These are phyloP conservation scores for Cornus suecica DNA, from an alignment of 148 eudicot genomes.

Conservation along the genomic window DNA sequence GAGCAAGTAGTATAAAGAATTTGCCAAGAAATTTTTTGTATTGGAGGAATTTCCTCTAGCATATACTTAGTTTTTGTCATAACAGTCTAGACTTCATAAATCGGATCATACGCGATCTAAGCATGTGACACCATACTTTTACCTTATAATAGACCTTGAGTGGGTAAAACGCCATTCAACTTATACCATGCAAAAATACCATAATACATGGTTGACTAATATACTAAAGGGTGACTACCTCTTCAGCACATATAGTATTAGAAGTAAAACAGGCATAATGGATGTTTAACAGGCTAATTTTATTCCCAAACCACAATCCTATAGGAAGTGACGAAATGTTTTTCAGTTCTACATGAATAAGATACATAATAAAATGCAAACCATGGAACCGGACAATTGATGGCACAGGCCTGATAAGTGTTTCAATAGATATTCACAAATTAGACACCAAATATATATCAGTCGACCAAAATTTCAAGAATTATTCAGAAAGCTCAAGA, in stretches of 20 bases:
- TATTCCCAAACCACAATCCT: background rate
- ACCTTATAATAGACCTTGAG: too few species aligned
- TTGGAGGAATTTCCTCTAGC: background rate
- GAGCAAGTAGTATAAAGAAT: background rate
- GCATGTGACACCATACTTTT: background rate
- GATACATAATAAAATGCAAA: background rate
- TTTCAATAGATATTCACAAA: background rate
- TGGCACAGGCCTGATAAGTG: background rate
- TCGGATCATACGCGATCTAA: background rate
- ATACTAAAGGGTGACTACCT: too few species aligned
- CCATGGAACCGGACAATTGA: background rate
- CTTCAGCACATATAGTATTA: background rate
- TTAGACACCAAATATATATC: background rate
- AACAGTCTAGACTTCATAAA: background rate
- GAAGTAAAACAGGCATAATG: background rate
- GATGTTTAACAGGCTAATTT: background rate
- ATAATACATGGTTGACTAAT: background rate
- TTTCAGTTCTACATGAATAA: too few species aligned
- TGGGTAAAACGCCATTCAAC: too few species aligned
- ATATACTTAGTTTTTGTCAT: background rate
- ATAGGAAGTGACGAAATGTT: background rate
- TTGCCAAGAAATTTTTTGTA: background rate
- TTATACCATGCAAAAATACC: background rate
- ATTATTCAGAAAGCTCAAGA: too few species aligned
- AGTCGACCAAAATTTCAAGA: too few species aligned